phyloP scores from a whole-genome alignment of 139 green algal genomes.

The Tetraselmis chui region DNA sequence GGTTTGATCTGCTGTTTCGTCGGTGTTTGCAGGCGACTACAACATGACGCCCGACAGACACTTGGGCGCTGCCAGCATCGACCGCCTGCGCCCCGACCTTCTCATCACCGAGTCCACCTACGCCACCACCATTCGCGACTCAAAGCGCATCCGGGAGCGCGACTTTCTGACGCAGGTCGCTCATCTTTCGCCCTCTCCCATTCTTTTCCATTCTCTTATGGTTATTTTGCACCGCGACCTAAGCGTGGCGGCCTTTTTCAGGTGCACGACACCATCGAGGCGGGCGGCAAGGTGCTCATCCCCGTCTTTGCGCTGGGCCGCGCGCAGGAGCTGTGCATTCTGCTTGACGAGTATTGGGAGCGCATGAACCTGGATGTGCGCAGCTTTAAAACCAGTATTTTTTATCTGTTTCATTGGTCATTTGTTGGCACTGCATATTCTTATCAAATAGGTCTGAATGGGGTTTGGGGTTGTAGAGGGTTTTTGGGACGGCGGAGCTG shows the following conservation, averaged over 20 bases:
- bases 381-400: too few relatives aligned
- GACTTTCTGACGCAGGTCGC: conserved; percentile 35
- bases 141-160: conserved; percentile 37
- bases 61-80: conserved; percentile 41
- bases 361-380: conserved; percentile 31
- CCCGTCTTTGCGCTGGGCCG: conserved; percentile 44
- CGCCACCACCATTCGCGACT: conserved; percentile 53
- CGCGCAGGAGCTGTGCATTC: conserved; percentile 62
- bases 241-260: too few relatives aligned
- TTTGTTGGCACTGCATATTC: too few relatives aligned
- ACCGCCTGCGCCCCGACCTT: conserved; percentile 44
- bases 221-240: too few relatives aligned
- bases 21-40: conserved; percentile 61
- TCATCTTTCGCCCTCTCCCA: background rate
- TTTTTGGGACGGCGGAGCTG: too few relatives aligned
- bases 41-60: conserved; percentile 60
- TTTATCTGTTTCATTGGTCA: too few relatives aligned
- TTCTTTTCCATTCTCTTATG: background rate
- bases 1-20: too few relatives aligned
- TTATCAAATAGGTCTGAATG: too few relatives aligned
- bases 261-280: conserved; percentile 29
- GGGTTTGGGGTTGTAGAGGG: too few relatives aligned
- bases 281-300: conserved; percentile 53
- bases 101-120: conserved; percentile 69
- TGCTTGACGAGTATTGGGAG: conserved; percentile 72